Conservation (phyloP, 495 filamentous ascomycete species). For the Aspergillus sclerotiicarbonarius region DNA sequence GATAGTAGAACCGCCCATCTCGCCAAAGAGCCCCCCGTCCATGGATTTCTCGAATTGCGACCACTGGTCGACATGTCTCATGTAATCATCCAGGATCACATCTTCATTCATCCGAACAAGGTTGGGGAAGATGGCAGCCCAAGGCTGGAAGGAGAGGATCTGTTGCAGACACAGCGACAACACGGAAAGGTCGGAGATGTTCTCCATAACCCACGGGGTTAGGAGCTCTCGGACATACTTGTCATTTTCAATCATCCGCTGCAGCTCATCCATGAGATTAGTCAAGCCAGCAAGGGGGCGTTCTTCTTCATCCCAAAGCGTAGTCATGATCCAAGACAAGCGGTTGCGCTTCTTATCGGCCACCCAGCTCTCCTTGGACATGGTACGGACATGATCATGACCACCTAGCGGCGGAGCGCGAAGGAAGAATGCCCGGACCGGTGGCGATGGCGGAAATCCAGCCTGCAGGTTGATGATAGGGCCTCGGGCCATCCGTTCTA, state of each 20-base stretch:
- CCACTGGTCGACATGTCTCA: slow-evolving; percentile 13
- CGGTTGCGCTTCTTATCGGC: slow-evolving; percentile 14
- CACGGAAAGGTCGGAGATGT: slow-evolving; percentile 45
- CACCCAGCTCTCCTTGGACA: not conserved
- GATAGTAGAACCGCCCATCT: slow-evolving; percentile 43
- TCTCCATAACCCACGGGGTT: slow-evolving; percentile 31
- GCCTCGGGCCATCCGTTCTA: slow-evolving; percentile 24
- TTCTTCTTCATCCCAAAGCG: slow-evolving; percentile 23
- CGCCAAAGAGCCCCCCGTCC: too few species aligned
- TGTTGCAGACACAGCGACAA: slow-evolving; percentile 39
- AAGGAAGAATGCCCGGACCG: slow-evolving; percentile 29
- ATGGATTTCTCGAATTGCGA: slow-evolving; percentile 12
- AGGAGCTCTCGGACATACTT: slow-evolving; percentile 31
- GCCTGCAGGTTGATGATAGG: slow-evolving; percentile 20
- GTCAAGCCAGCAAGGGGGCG: slow-evolving; percentile 26
- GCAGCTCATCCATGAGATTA: slow-evolving; percentile 45
- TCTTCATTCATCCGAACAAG: slow-evolving; percentile 20
- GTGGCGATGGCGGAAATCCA: slow-evolving; percentile 31
- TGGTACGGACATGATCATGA: not conserved
- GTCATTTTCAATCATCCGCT: slow-evolving; percentile 40
- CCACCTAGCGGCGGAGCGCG: slow-evolving; percentile 13
- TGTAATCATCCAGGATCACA: slow-evolving; percentile 27
- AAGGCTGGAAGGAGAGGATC: slow-evolving; percentile 46
- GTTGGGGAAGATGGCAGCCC: slow-evolving; percentile 39
- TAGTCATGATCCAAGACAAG: slow-evolving; percentile 34